Evolutionary conservation across 2,329 filamentous ascomycete genomes (phyloP), one percentile per base, ranked within the genome.

Genomic region (Alternaria brassicicola): DNA sequence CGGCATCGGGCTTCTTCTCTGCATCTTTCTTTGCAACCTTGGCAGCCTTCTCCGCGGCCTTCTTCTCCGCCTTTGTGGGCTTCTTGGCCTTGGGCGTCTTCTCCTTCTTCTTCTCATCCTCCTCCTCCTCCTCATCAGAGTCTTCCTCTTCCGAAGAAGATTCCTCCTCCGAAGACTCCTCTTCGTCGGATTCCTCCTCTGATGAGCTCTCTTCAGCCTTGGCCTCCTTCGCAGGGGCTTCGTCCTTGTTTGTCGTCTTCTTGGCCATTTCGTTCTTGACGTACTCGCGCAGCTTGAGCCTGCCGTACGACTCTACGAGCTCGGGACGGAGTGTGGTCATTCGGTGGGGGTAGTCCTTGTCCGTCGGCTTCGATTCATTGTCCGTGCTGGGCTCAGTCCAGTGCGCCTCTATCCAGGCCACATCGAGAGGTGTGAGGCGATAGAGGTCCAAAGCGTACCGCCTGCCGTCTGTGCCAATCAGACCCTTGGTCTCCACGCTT

Each of bases 361-460:
- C 76, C 15, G 78, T 79, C 9, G 78, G 79, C 53, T 81, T 79
- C 75, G 62, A 83, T 49, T 84, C 82, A n/a, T 77, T 80, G n/a
- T 76, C 76, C 58, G 78, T 73, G 17, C 61, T 60, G 3, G 74
- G 71, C 55, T 79, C 77, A 57, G 74, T 76, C 71, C 85, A 85
- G 66, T 87, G 83, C 75, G 94, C 89, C 66, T 99, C 94, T 68
- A 97, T 84, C 93, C 96, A 99, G 21, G 85, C 79, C 55, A 97
- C 88, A 77, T 99, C 95, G 56, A 98, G 81, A 6, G 95, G 95
- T 3, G 95, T 96, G 64, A 98, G 89, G 57, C 95, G 88, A 82
- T 99, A 99, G 52, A 99, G 82, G 72, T 99, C 95, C 49, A 99
- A 86, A n/a, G 97, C 92, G 74, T 99, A 99, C 77, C 97, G 97